These are phyloP conservation scores for Neofusicoccum sp. DNA, from an alignment of 2,329 filamentous ascomycete genomes.

Conservation along the genomic window DNA sequence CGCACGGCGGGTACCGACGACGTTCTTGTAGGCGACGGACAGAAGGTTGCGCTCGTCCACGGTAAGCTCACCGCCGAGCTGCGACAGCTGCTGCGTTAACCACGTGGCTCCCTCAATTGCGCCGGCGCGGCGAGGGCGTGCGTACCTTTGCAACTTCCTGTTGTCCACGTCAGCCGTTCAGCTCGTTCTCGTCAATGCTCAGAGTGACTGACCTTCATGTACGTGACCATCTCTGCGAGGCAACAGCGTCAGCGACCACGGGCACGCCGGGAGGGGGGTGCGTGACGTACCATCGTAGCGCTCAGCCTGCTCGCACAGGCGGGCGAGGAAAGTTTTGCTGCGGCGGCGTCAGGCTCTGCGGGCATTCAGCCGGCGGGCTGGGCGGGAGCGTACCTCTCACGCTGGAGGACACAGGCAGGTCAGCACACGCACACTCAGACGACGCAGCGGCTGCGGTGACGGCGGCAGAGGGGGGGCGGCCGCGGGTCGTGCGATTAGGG, in stretches of 20 bases:
- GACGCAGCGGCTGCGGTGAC: slow-evolving; percentile 1
- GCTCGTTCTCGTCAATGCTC: slow-evolving; percentile 5
- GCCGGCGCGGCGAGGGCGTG: slow-evolving; percentile 69
- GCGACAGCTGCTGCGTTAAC: slow-evolving; percentile 17
- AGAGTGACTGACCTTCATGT: slow-evolving; percentile 71
- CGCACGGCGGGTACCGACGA: slow-evolving; percentile 92
- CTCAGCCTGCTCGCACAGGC: slow-evolving; percentile 99
- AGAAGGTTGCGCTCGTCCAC: slow-evolving; percentile 98
- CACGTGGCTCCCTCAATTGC: slow-evolving; percentile 42
- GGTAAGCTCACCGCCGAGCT: slow-evolving; percentile 59
- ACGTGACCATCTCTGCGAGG: slow-evolving; percentile 91
- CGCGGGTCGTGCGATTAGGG: slow-evolving; percentile 27
- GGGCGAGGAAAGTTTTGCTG: slow-evolving; percentile 65
- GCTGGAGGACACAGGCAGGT: slow-evolving; percentile 39
- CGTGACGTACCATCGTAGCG: slow-evolving; percentile 85
- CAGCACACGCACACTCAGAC: slow-evolving; percentile 27
- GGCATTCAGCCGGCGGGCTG: slow-evolving; percentile 22
- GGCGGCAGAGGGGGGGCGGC: slow-evolving; percentile 27
- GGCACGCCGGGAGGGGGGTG: slow-evolving; percentile 2
- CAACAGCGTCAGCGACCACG: slow-evolving; percentile 22
- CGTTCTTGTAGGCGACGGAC: slow-evolving; percentile 98
- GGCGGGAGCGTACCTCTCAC: slow-evolving; percentile 45
- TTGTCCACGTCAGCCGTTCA: slow-evolving; percentile 9
- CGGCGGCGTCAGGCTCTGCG: slow-evolving; percentile 29
- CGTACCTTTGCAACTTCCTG: slow-evolving; percentile 21